Percentiles rank a stretch among this genome's conserved stretches.
phyloP scores from a whole-genome alignment of 2,329 filamentous ascomycete species.

The Cladosporium sp. region DNA sequence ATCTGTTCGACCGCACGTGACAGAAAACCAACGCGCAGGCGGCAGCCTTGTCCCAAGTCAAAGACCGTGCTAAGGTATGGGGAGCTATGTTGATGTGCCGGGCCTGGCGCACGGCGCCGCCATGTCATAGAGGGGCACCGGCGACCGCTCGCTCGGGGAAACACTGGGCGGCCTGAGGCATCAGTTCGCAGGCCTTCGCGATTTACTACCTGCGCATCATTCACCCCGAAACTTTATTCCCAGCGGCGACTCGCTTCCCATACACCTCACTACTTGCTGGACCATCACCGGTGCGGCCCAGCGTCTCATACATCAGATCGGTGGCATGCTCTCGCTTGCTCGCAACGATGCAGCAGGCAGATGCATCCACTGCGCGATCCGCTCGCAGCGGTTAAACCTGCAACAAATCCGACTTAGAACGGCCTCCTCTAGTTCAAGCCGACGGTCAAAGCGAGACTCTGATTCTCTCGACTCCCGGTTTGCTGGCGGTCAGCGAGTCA shows the following conservation, averaged over 20 bases:
- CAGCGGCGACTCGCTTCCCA: neutral
- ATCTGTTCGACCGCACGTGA: neutral
- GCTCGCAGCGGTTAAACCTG: slow-evolving; percentile 22
- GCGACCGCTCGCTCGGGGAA: no score
- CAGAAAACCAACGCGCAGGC: neutral
- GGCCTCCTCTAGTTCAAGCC: neutral
- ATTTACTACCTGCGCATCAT: neutral
- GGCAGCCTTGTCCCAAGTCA: neutral
- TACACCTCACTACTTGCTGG: neutral
- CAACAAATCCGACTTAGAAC: slow-evolving; percentile 26
- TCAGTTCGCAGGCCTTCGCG: no score
- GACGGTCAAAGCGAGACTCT: no score
- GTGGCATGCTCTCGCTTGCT: slow-evolving; percentile 13
- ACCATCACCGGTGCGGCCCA: neutral
- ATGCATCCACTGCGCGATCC: slow-evolving; percentile 38
- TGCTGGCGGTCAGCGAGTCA: neutral
- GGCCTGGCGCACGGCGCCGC: neutral
- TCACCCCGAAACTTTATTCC: neutral
- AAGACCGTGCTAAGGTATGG: neutral
- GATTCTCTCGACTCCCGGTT: neutral
- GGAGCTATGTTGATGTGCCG: neutral
- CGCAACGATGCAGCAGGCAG: slow-evolving; percentile 16
- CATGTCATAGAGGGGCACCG: neutral
- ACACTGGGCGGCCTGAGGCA: no score
- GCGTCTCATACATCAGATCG: neutral